phyloP scores from a whole-genome alignment of 331 rosid genomes.

The Rhamnella rubrinervis region DNA sequence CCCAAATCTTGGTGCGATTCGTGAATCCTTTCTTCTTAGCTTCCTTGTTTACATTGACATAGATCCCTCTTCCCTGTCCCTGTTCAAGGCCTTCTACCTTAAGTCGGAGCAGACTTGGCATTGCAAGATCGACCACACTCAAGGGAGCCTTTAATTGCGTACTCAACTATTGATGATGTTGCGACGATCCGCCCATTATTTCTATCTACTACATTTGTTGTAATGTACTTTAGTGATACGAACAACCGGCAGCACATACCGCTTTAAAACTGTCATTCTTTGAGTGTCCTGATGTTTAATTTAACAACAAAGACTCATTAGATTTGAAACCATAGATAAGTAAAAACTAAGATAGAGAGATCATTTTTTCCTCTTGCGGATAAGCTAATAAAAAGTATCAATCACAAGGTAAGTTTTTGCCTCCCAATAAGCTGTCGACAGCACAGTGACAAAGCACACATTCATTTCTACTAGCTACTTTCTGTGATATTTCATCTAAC shows the following conservation, averaged over 20 bases:
- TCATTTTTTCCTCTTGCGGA: not conserved
- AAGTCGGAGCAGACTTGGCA: slow-evolving; percentile 92
- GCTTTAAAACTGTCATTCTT: slow-evolving; percentile 69
- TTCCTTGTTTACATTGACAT: slow-evolving; percentile 66
- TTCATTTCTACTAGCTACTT: not conserved
- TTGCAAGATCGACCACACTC: slow-evolving; percentile 88
- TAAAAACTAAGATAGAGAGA: not conserved
- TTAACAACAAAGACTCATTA: not conserved
- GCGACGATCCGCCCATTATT: slow-evolving; percentile 78
- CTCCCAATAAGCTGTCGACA: not conserved
- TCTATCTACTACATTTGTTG: slow-evolving; percentile 84
- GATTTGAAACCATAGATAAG: slow-evolving; percentile 11
- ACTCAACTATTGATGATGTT: slow-evolving; percentile 75
- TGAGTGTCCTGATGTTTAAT: slow-evolving; percentile 21
- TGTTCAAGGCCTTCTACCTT: slow-evolving; percentile 76
- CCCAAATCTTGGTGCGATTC: slow-evolving; percentile 85
- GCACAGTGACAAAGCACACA: not conserved
- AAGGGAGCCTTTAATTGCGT: slow-evolving; percentile 64
- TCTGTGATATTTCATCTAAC: not conserved
- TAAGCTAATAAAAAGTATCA: not conserved
- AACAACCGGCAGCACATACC: slow-evolving; percentile 79
- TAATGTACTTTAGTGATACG: slow-evolving; percentile 81
- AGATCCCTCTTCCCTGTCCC: slow-evolving; percentile 86
- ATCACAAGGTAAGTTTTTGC: not conserved
- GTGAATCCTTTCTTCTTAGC: slow-evolving; percentile 82